Conservation (phyloP, 768 basidiomycete genomes). For the Boletus rubescentipes region DNA sequence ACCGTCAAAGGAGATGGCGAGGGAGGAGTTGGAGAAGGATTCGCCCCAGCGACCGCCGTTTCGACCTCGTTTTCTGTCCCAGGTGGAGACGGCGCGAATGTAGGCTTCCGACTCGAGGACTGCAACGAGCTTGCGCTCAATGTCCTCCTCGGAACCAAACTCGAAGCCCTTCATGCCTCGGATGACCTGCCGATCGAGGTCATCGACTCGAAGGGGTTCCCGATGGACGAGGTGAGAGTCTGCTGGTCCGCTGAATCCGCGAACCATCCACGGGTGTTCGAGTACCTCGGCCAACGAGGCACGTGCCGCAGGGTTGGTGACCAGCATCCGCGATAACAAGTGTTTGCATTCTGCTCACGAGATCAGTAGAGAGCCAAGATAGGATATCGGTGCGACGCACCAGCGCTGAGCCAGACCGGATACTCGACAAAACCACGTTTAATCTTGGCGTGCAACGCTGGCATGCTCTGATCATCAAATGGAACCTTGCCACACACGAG, state of each 20-base stretch:
- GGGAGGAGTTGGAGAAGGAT: conserved; percentile 65
- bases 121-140: conserved; percentile 67
- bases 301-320: conserved; percentile 85
- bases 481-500: conserved; percentile 98
- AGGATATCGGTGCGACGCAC: conserved; percentile 44
- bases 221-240: conserved; percentile 85
- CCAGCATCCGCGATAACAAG: conserved; percentile 91
- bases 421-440: conserved; percentile 97
- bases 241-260: conserved; percentile 79
- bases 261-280: conserved; percentile 88
- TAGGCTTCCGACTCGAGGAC: conserved; percentile 82
- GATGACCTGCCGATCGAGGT: conserved; percentile 84
- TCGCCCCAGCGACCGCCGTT: conserved; percentile 48
- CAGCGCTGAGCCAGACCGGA: conserved; percentile 92
- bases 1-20: conserved; percentile 61
- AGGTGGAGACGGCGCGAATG: conserved; percentile 65
- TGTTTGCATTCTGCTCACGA: conserved; percentile 83
- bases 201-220: conserved; percentile 84
- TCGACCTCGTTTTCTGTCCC: conserved; percentile 68
- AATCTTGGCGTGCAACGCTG: conserved; percentile 97
- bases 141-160: conserved; percentile 87
- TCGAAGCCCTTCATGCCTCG: conserved; percentile 95
- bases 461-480: conserved; percentile 99
- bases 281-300: conserved; percentile 85
- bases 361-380: conserved; percentile 9